Evolutionary conservation across 1,139 yeast species (phyloP).

Genomic region (Debaryomyces singareniensis): DNA sequence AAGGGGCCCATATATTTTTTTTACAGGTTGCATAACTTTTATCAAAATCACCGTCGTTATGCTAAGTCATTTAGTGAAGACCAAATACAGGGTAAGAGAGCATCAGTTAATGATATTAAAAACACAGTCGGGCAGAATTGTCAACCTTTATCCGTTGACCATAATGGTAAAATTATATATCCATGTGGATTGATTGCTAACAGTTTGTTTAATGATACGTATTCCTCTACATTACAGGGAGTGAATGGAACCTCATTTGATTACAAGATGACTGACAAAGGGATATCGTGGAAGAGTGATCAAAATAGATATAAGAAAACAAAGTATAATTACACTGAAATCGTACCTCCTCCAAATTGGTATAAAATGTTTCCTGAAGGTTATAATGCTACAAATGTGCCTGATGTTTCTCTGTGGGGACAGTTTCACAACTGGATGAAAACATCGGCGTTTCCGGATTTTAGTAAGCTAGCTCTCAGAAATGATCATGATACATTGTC

Average conservation of each 20-base stretch:
- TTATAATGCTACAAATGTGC: constrained; percentile 76
- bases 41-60: constrained; percentile 90
- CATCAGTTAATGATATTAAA: constrained; percentile 49
- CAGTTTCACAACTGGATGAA: constrained; percentile 97
- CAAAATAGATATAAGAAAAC: constrained; percentile 54
- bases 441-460: constrained; percentile 82
- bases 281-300: constrained; percentile 67
- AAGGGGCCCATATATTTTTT: constrained; percentile 74
- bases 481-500: constrained; percentile 61
- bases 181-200: constrained; percentile 82
- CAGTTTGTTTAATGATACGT: constrained; percentile 67
- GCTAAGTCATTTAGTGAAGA: constrained; percentile 89
- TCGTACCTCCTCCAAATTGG: constrained; percentile 98
- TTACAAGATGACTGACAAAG: constrained; percentile 46
- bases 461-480: constrained; percentile 74
- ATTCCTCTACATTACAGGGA: constrained; percentile 34
- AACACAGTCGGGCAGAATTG: constrained; percentile 78
- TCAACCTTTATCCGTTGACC: constrained; percentile 63
- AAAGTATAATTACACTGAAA: constrained; percentile 55
- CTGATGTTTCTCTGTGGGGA: constrained; percentile 43
- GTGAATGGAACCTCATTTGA: constrained; percentile 34
- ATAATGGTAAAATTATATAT: constrained; percentile 50
- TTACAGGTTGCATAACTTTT: constrained; percentile 76
- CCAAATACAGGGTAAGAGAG: constrained; percentile 74
- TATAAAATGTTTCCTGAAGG: constrained; percentile 78